phyloP scores from a whole-genome alignment of 1,284 basidiomycete species.

The Exobasidium cylindrosporum region DNA sequence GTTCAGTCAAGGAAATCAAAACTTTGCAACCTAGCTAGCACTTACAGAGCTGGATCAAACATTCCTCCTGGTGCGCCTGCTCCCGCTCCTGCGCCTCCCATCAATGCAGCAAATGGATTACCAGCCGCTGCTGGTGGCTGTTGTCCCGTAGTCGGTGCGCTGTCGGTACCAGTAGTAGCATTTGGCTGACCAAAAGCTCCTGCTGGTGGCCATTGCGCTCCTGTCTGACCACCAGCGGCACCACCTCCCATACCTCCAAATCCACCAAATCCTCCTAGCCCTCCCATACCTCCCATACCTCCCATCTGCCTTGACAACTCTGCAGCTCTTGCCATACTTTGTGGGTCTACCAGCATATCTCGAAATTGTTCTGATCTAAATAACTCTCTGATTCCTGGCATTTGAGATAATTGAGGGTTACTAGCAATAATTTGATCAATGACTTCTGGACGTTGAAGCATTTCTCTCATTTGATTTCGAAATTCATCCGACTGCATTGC shows the following conservation, averaged over 20 bases:
- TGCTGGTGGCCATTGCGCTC: slow-evolving; percentile 19
- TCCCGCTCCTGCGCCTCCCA: slow-evolving; percentile 12
- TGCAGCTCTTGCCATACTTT: slow-evolving; percentile 47
- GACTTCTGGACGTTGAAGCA: slow-evolving; percentile 47
- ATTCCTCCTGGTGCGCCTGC: slow-evolving; percentile 16
- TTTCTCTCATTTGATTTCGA: slow-evolving; percentile 46
- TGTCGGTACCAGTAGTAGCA: slow-evolving; percentile 3
- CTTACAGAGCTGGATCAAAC: slow-evolving; percentile 18
- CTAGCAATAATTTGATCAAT: slow-evolving; percentile 51
- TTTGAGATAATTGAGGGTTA: slow-evolving; percentile 46
- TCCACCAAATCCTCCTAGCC: slow-evolving; percentile 23
- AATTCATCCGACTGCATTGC: slow-evolving; percentile 50
- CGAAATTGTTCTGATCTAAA: slow-evolving; percentile 48
- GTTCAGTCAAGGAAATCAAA: slow-evolving; percentile 6
- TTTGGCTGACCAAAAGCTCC: slow-evolving; percentile 16
- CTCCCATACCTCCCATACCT: slow-evolving; percentile 24
- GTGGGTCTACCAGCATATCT: slow-evolving; percentile 50
- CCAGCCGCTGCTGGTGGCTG: neutral
- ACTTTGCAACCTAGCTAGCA: neutral
- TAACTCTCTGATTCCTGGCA: slow-evolving; percentile 33
- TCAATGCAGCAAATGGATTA: slow-evolving; percentile 7
- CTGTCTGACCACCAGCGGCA: slow-evolving; percentile 22
- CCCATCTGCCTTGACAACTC: slow-evolving; percentile 43
- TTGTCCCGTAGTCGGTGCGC: slow-evolving; percentile 3
- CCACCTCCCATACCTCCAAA: slow-evolving; percentile 18